Conservation (phyloP, 2,329 filamentous ascomycete species). For the Helotiales sp. region DNA sequence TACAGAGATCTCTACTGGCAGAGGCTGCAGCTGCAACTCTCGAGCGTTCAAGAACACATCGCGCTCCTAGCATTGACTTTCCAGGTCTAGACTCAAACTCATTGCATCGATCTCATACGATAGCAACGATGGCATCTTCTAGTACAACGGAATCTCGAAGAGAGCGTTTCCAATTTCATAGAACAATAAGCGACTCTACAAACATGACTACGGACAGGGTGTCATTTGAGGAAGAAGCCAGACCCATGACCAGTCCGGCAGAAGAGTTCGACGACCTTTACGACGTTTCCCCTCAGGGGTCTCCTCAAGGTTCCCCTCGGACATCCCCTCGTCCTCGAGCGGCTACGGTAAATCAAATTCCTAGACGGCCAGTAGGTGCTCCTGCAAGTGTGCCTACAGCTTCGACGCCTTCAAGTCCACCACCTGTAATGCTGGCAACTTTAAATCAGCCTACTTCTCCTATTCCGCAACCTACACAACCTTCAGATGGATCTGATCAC, state of each 20-base stretch:
- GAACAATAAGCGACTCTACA: slow-evolving; percentile 47
- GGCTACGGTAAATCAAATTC: slow-evolving; percentile 29
- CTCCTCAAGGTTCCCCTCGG: slow-evolving; percentile 40
- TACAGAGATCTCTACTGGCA: slow-evolving; percentile 42
- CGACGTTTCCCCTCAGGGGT: slow-evolving; percentile 43
- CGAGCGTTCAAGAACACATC: slow-evolving; percentile 39
- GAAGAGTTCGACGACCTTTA: slow-evolving; percentile 42
- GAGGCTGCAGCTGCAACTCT: slow-evolving; percentile 37
- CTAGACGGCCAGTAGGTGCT: slow-evolving; percentile 35
- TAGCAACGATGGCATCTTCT: slow-evolving; percentile 32
- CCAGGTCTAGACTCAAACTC: slow-evolving; percentile 32
- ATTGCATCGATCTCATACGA: slow-evolving; percentile 38
- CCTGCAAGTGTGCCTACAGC: slow-evolving; percentile 14
- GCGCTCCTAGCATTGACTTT: slow-evolving; percentile 33
- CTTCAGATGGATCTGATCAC: slow-evolving; percentile 8
- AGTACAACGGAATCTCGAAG: slow-evolving; percentile 35
- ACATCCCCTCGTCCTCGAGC: slow-evolving; percentile 22
- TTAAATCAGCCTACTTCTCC: slow-evolving; percentile 35
- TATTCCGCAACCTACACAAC: slow-evolving; percentile 31
- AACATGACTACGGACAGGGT: slow-evolving; percentile 34
- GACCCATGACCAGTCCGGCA: slow-evolving; percentile 44
- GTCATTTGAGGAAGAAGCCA: slow-evolving; percentile 38
- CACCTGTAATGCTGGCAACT: slow-evolving; percentile 32
- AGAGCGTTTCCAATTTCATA: slow-evolving; percentile 41
- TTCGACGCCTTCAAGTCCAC: slow-evolving; percentile 10